phyloP scores from a whole-genome alignment of 2,329 filamentous ascomycete genomes.

The Colletotrichum falcatum region DNA sequence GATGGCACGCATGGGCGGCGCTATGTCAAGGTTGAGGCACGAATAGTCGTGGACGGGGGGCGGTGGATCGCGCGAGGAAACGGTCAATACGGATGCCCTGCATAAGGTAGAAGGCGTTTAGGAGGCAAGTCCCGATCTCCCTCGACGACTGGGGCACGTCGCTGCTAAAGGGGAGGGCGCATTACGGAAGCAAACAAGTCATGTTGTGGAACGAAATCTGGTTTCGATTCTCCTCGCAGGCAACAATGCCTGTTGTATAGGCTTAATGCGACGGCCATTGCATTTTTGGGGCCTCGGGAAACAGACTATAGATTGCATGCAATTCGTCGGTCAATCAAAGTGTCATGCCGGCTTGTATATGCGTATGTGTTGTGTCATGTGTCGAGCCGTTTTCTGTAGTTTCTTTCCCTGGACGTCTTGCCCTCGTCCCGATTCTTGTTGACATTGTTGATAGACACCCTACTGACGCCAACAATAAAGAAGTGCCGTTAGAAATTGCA shows the following conservation, averaged over 20 bases:
- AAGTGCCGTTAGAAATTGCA: neutral
- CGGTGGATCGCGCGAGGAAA: constrained; percentile 16
- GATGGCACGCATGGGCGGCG: neutral
- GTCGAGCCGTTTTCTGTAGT: neutral
- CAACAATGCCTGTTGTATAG: constrained; percentile 31
- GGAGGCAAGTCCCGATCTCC: constrained; percentile 27
- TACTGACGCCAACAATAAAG: too few relatives aligned
- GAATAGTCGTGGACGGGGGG: constrained; percentile 3
- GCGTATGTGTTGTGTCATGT: neutral
- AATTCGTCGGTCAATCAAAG: constrained; percentile 31
- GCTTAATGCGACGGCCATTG: constrained; percentile 36
- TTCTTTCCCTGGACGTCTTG: neutral
- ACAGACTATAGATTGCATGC: constrained; percentile 41
- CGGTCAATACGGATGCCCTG: constrained; percentile 31
- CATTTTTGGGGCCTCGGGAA: constrained; percentile 30
- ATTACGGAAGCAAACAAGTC: constrained; percentile 35
- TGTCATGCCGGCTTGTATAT: neutral
- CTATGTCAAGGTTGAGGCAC: constrained; percentile 4
- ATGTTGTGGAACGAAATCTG: constrained; percentile 28
- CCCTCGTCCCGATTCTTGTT: too few relatives aligned
- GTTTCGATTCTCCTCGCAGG: constrained; percentile 31
- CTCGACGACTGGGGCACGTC: constrained; percentile 28
- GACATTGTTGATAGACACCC: neutral
- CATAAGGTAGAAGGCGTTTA: constrained; percentile 41
- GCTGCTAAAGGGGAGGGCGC: constrained; percentile 28